phyloP scores from a whole-genome alignment of 352 stramenopile species.

The Pythium folliculosum region DNA sequence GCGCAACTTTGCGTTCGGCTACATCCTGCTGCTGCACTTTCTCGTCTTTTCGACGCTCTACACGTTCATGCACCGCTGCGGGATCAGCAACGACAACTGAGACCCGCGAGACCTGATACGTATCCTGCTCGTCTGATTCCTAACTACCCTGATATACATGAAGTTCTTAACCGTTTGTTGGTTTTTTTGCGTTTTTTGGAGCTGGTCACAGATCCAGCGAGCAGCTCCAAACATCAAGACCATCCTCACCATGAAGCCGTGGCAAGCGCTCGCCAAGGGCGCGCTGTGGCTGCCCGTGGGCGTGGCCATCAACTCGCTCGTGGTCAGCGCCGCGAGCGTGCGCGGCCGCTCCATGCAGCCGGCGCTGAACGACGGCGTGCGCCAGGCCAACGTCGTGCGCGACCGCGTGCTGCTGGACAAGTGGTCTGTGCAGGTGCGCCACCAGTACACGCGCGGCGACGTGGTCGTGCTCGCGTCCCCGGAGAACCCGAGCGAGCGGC shows the following conservation, averaged over 20 bases:
- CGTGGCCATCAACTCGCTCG: conserved; percentile 71
- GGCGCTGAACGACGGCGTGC: conserved; percentile 71
- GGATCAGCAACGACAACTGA: conserved; percentile 63
- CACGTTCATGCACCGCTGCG: conserved; percentile 86
- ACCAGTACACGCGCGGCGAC: conserved; percentile 66
- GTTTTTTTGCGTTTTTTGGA: not conserved
- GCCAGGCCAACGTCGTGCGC: conserved; percentile 52
- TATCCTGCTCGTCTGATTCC: not conserved
- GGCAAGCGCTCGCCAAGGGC: conserved; percentile 60
- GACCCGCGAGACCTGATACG: not conserved
- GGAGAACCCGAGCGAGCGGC: conserved; percentile 46
- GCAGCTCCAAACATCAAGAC: not conserved
- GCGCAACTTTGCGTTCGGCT: conserved; percentile 81
- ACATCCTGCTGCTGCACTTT: conserved; percentile 85
- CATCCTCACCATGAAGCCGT: conserved; percentile 40
- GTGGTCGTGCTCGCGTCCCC: conserved; percentile 81
- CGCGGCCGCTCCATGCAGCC: conserved; percentile 87
- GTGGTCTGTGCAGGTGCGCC: conserved; percentile 76
- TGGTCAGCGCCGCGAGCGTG: conserved; percentile 71
- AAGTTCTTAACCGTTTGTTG: conserved; percentile 3
- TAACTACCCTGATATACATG: conserved; percentile 17
- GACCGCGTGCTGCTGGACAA: conserved; percentile 87
- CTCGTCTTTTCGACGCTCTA: conserved; percentile 87
- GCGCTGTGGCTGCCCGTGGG: conserved; percentile 84
- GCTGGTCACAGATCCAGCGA: not conserved